phyloP scores from a whole-genome alignment of 371 early-diverging fungal species.

The Rhizopus arrhizus region DNA sequence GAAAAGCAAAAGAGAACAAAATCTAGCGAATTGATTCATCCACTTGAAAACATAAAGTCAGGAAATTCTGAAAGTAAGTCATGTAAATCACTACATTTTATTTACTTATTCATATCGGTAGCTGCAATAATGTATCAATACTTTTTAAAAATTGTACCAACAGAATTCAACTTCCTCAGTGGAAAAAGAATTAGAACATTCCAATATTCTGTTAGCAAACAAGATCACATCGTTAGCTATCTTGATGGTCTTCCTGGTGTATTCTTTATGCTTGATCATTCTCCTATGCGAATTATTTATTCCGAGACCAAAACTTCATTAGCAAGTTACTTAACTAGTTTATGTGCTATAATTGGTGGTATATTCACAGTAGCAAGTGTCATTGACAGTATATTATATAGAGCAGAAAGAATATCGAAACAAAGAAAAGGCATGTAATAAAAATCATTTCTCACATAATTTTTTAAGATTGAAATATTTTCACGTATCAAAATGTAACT shows the following conservation, averaged over 20 bases:
- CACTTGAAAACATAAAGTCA: conserved; percentile 73
- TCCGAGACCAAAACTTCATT: conserved; percentile 80
- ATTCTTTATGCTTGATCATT: conserved; percentile 93
- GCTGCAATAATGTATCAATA: conserved; percentile 79
- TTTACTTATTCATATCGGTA: conserved; percentile 3
- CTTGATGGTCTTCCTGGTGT: conserved; percentile 72
- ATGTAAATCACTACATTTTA: not conserved
- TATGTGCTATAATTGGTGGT: conserved; percentile 95
- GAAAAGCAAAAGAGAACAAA: conserved; percentile 41
- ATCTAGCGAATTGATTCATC: conserved; percentile 64
- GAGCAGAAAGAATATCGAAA: conserved; percentile 74
- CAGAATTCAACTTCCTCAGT: conserved; percentile 74
- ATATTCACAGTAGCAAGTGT: conserved; percentile 92
- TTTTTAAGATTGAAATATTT: no score
- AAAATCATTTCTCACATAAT: not conserved
- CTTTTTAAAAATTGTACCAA: conserved; percentile 91
- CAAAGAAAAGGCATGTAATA: conserved; percentile 26
- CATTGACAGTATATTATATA: conserved; percentile 84
- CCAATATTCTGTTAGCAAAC: conserved; percentile 93
- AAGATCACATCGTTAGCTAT: conserved; percentile 54
- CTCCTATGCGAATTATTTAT: conserved; percentile 92
- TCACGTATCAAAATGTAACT: no score
- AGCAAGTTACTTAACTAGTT: conserved; percentile 80
- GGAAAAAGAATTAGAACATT: conserved; percentile 76
- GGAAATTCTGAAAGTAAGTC: conserved; percentile 45